Conservation (phyloP, 2,329 filamentous ascomycete species). For the Diplodia seriata region DNA sequence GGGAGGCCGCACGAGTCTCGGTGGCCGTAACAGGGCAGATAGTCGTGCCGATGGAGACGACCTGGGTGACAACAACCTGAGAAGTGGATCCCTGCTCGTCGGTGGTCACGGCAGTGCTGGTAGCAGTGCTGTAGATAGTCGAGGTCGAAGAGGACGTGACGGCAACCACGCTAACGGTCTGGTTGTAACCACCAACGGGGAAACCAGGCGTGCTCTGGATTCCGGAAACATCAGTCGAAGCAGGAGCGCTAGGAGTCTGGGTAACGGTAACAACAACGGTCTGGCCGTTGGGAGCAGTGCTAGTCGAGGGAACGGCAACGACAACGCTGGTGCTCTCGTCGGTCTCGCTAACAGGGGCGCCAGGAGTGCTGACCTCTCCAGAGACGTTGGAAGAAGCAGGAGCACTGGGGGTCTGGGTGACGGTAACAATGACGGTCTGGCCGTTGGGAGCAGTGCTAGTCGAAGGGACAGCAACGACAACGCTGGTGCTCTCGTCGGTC, state of each 20-base stretch:
- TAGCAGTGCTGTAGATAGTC: conserved; percentile 20
- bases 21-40: conserved; percentile 19
- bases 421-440: neutral
- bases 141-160: conserved; percentile 50
- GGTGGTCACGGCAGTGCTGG: neutral
- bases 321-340: neutral
- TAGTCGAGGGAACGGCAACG: neutral
- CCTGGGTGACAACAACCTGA: conserved; percentile 26
- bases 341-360: neutral
- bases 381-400: conserved; percentile 4
- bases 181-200: conserved; percentile 35
- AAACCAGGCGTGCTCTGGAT: neutral
- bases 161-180: neutral
- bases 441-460: conserved; percentile 3
- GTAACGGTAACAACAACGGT: conserved; percentile 2
- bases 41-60: conserved; percentile 51
- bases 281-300: conserved; percentile 11
- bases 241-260: neutral
- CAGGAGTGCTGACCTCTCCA: neutral
- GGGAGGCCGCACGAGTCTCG: conserved; percentile 26
- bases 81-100: conserved; percentile 31
- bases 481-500: neutral
- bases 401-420: neutral
- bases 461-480: neutral
- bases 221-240: neutral